phyloP scores from a whole-genome alignment of 106 monocot genomes.

The Platanthera zijinensis region DNA sequence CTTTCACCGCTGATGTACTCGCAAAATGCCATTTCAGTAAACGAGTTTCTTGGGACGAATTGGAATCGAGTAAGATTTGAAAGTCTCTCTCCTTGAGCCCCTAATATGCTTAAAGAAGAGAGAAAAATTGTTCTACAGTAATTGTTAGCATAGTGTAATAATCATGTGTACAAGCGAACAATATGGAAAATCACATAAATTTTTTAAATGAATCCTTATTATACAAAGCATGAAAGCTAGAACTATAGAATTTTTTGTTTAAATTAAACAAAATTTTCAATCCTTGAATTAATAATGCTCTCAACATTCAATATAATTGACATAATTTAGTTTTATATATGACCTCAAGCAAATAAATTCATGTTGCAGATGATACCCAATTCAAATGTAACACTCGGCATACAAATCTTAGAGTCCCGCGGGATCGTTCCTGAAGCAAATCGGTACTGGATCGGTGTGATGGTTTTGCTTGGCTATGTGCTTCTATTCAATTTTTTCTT shows the following conservation, averaged over 20 bases:
- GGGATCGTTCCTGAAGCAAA: slow-evolving; percentile 28
- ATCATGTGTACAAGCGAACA: too few relatives aligned
- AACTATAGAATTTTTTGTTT: too few relatives aligned
- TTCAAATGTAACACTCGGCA: slow-evolving; percentile 14
- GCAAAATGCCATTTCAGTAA: slow-evolving; percentile 48
- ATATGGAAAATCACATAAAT: too few relatives aligned
- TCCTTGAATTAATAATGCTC: not conserved
- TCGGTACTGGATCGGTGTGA: slow-evolving; percentile 31
- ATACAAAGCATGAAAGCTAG: not conserved
- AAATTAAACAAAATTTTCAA: not conserved
- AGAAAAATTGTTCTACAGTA: too few relatives aligned
- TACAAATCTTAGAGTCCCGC: slow-evolving; percentile 12
- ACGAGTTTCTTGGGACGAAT: slow-evolving; percentile 57
- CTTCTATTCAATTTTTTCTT: slow-evolving; percentile 18
- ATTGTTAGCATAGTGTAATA: too few relatives aligned
- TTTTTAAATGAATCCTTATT: not conserved
- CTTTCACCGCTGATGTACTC: slow-evolving; percentile 63
- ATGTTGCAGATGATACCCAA: slow-evolving; percentile 11
- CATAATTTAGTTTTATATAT: too few relatives aligned
- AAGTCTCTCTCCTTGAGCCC: too few relatives aligned
- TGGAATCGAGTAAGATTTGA: slow-evolving; percentile 36
- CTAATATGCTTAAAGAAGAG: too few relatives aligned
- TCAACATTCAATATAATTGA: not conserved
- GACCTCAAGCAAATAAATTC: not conserved
- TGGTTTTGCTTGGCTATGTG: slow-evolving; percentile 16